Percentiles rank a stretch among this genome's conserved stretches.
Conservation (phyloP, 2,329 filamentous ascomycete genomes). For the Mycosphaerella arachidis region DNA sequence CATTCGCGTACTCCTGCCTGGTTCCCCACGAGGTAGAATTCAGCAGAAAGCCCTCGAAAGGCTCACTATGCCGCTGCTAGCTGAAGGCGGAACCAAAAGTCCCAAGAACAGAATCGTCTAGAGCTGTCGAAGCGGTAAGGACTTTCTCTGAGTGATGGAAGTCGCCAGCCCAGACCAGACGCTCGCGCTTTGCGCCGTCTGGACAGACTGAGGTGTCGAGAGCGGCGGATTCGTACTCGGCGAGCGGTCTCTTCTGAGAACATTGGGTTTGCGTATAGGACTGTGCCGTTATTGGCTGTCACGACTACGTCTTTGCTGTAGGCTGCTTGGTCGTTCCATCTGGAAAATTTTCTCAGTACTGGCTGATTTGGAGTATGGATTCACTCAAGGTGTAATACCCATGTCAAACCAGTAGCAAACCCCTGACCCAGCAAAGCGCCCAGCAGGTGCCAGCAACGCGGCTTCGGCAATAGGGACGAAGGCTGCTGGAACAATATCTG, state of each 20-base stretch:
- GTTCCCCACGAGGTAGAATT: slow-evolving; percentile 16
- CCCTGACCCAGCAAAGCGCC: too few relatives aligned
- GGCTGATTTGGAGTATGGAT: too few relatives aligned
- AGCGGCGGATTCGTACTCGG: slow-evolving; percentile 36
- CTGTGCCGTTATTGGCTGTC: slow-evolving; percentile 28
- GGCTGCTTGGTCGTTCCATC: background rate
- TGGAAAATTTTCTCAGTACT: background rate
- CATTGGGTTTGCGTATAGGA: slow-evolving; percentile 33
- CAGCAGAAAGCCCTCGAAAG: slow-evolving; percentile 14
- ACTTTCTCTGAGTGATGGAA: slow-evolving; percentile 41
- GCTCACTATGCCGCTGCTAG: slow-evolving; percentile 18
- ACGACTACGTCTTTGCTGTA: slow-evolving; percentile 36
- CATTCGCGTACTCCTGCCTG: slow-evolving; percentile 9
- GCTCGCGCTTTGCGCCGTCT: slow-evolving; percentile 42
- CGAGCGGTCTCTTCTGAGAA: slow-evolving; percentile 27
- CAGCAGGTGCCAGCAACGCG: slow-evolving; percentile 14
- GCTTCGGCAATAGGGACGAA: slow-evolving; percentile 23
- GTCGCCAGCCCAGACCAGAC: slow-evolving; percentile 42
- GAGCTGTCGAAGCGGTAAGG: slow-evolving; percentile 34
- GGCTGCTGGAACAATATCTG: slow-evolving; percentile 24
- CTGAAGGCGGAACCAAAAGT: slow-evolving; percentile 33
- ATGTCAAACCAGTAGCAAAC: too few relatives aligned
- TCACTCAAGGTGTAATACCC: too few relatives aligned
- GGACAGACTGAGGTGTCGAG: slow-evolving; percentile 38
- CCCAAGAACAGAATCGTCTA: slow-evolving; percentile 35